Base-by-base conservation (phyloP, 108 stramenopile genomes). In the Thalassiosira profunda region DNA sequence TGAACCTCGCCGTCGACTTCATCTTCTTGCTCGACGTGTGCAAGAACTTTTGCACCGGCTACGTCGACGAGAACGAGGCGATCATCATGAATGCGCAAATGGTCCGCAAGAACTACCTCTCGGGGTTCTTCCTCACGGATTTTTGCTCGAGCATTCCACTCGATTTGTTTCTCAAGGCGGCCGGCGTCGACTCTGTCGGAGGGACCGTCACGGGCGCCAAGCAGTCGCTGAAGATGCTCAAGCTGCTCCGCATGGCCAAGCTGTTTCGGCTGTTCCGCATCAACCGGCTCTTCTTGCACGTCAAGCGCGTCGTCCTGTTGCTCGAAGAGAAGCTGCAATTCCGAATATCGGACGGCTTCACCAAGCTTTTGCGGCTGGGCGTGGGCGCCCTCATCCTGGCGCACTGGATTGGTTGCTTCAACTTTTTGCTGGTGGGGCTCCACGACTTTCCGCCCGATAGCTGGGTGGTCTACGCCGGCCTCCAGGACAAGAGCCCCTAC, bases 401-500 rank as follows among this genome's bases (percentile, higher is more conserved):
- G 29, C 86, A 87, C 54, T 87, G 86, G 86, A 87, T 87, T 52
- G 86, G 83, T 6, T 87, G 86, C 28, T 76, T 87, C 45, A 76
- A 84, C 40, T 87, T 84, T 40, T 69, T 87, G 67, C 37, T 87
- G 41, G 67, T 79, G 21, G 46, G 84, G 34, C 37, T 75, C 7
- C 29, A 83, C 57, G 81, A 84, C 40, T 87, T 87, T 56, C 86
- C 86, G 10, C 35, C 58, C 0, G 81, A 82, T 58, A 72, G 70
- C 35, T 87, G 86, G 86, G 77, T 87, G 53, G 81, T 76, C 10
- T 76, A 65, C 43, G 67, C 84, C 8, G 73, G 71, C 23, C 69
- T 87, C 33, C 49, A 63, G 11, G 73, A 80, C 35, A 33, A 51
- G 47, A 35, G 46, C 40, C 59, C 79, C 6, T 60, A 28, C 8